Evolutionary conservation across 768 basidiomycete species (phyloP).

Genomic region (Tricholoma sp.): DNA sequence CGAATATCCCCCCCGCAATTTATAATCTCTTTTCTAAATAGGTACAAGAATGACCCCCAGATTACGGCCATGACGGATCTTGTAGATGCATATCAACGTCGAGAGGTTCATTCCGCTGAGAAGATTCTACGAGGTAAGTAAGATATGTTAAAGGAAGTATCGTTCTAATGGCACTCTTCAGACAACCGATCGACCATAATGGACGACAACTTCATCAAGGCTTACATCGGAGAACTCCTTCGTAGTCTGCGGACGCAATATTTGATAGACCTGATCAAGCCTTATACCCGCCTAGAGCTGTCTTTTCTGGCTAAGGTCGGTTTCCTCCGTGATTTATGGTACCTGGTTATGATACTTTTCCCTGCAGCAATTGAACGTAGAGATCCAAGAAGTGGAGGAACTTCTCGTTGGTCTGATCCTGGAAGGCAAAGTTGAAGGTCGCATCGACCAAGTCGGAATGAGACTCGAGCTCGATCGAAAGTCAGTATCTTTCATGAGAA

Average conservation of each 20-base stretch:
- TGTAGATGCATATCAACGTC: constrained; percentile 92
- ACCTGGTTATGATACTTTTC: not conserved
- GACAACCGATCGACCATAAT: constrained; percentile 95
- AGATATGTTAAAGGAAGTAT: not conserved
- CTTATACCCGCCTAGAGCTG: constrained; percentile 92
- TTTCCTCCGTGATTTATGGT: not conserved
- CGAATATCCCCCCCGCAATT: not conserved
- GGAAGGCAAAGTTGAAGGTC: constrained; percentile 95
- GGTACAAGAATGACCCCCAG: constrained; percentile 93
- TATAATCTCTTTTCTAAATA: constrained; percentile 23
- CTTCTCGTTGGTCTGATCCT: constrained; percentile 90
- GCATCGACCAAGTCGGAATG: constrained; percentile 96
- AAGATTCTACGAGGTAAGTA: constrained; percentile 80
- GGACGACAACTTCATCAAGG: constrained; percentile 90
- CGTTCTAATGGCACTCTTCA: constrained; percentile 22
- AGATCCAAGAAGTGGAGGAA: constrained; percentile 87
- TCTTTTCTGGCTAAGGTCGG: constrained; percentile 86
- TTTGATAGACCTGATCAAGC: constrained; percentile 96
- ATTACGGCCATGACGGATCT: constrained; percentile 98
- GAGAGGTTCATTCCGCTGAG: constrained; percentile 97
- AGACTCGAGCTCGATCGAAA: constrained; percentile 86
- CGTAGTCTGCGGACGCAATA: constrained; percentile 94
- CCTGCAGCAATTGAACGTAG: constrained; percentile 90
- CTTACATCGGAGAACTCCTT: constrained; percentile 95
- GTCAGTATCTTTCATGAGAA: constrained; percentile 41